Evolutionary conservation across 1,284 basidiomycete species (phyloP).

Genomic region (Phenoliferia sp.): DNA sequence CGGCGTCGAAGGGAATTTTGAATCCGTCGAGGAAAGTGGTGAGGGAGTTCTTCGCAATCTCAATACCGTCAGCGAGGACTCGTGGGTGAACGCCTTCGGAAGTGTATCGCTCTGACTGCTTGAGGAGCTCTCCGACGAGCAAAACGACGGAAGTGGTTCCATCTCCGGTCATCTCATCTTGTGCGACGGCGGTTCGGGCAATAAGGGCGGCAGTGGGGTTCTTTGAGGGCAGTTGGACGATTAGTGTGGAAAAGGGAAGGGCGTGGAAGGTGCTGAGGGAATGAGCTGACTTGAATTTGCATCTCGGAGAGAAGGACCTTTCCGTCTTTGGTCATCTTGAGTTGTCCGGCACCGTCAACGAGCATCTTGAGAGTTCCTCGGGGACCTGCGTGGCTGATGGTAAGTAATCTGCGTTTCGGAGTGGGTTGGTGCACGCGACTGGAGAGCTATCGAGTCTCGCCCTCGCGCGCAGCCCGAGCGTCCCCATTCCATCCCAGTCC

Average conservation of each 20-base stretch:
- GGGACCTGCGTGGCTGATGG: constrained; percentile 57
- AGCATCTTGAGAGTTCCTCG: constrained; percentile 98
- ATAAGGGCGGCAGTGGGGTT: constrained; percentile 99
- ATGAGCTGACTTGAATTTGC: constrained; percentile 85
- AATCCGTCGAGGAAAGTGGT: constrained; percentile 79
- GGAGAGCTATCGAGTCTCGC: too few species aligned
- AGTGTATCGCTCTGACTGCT: constrained; percentile 96
- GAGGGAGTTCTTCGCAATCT: constrained; percentile 78
- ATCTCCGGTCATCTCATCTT: constrained; percentile 98
- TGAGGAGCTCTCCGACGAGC: constrained; percentile 92
- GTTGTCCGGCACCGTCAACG: constrained; percentile 97
- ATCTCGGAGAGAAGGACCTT: constrained; percentile 98
- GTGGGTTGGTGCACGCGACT: too few species aligned
- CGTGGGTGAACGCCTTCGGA: constrained; percentile 98
- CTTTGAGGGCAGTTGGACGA: constrained; percentile 36
- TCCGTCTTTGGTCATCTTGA: constrained; percentile 99
- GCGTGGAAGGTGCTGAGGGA: neutral
- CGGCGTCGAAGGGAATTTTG: constrained; percentile 58
- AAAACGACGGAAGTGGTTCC: constrained; percentile 97
- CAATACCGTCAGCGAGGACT: constrained; percentile 91
- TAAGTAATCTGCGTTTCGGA: neutral
- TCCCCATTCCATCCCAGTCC: too few species aligned
- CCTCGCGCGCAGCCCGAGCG: too few species aligned
- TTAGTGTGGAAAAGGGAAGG: neutral
- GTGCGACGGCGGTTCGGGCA: constrained; percentile 93